Evolutionary conservation across 768 basidiomycete species (phyloP), one percentile per base, ranked within the genome.

Genomic region (Clathrus columnatus): DNA sequence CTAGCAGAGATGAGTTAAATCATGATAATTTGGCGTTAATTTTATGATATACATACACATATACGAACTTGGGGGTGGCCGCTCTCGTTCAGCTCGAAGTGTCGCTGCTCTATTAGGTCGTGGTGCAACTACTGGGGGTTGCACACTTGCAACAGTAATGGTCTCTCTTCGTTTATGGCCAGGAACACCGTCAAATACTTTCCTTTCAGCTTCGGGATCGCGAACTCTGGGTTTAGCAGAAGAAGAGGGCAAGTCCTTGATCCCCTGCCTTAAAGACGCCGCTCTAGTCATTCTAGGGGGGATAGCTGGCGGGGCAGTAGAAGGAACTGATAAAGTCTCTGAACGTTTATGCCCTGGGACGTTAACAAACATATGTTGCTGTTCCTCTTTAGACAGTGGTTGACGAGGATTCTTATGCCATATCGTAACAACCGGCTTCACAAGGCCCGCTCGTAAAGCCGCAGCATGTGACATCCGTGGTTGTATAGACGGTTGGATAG

Each of bases 271-370:
- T 53, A 91, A 69, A 10, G 85, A 75, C 1, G 88, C 84, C 3
- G 89, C 87, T 27, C 81, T 80, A 1, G 85, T 84, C 83, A 89
- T 82, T 43, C 85, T 73, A 1, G 89, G 89, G 0, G 83, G 78
- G 44, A 90, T 80, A 2, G 66, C 64, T 5, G 89, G 89, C 1
- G 89, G 78, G 16, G 81, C 81, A 20, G 84, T 88, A 20, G 83
- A 85, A 14, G 88, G 83, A 7, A 92, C 90, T 0, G 71, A 55
- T 50, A 92, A 87, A 6, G 77, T 78, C 60, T 74, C 79, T 0
- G 75, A 48, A 53, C 89, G 84, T 64, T 89, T 90, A 67, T 92
- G 90, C 0, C 89, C 89, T 0, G 89, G 90, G 3, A 91, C 82
- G 58, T 87, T 83, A 21, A 78, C 76, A 65, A 91, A 92, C 14